These are phyloP conservation scores for Skeletonema tropicum DNA, from an alignment of 108 stramenopile genomes.

Conservation along the genomic window DNA sequence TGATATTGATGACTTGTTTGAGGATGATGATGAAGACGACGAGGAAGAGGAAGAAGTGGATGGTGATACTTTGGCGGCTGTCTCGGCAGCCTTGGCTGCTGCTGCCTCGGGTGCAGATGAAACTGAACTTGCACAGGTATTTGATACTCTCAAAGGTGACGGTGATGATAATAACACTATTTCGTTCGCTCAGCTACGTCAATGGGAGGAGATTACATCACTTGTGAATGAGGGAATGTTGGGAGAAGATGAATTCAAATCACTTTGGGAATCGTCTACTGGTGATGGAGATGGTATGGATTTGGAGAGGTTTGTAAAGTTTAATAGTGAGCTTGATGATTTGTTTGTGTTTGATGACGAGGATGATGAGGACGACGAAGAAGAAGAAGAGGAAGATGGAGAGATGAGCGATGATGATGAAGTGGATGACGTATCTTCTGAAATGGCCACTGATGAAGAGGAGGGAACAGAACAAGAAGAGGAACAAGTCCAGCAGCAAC, in stretches of 20 bases:
- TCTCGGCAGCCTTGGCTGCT: conserved; percentile 8
- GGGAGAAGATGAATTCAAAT: conserved; percentile 76
- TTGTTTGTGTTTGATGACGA: conserved; percentile 81
- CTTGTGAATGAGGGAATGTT: conserved; percentile 74
- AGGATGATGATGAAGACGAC: conserved; percentile 52
- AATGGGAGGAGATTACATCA: conserved; percentile 77
- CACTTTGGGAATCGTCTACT: conserved; percentile 62
- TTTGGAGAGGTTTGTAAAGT: conserved; percentile 65
- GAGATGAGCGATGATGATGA: not conserved
- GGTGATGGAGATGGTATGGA: conserved; percentile 44
- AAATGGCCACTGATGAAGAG: conserved; percentile 5
- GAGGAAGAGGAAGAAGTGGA: conserved; percentile 27
- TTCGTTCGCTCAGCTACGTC: conserved; percentile 41
- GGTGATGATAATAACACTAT: conserved; percentile 30
- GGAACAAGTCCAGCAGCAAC: not conserved
- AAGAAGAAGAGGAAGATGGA: conserved; percentile 46
- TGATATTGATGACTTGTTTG: conserved; percentile 86
- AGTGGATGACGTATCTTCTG: not conserved
- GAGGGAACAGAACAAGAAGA: conserved; percentile 5
- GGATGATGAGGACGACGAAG: conserved; percentile 38
- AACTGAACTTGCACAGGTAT: conserved; percentile 49
- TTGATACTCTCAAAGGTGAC: conserved; percentile 42
- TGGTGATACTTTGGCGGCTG: conserved; percentile 10
- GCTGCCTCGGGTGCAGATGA: conserved; percentile 25
- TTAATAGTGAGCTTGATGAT: conserved; percentile 76